Evolutionary conservation across 192 early-diverging fungal species (phyloP).

Genomic region (Linnemannia zychae): DNA sequence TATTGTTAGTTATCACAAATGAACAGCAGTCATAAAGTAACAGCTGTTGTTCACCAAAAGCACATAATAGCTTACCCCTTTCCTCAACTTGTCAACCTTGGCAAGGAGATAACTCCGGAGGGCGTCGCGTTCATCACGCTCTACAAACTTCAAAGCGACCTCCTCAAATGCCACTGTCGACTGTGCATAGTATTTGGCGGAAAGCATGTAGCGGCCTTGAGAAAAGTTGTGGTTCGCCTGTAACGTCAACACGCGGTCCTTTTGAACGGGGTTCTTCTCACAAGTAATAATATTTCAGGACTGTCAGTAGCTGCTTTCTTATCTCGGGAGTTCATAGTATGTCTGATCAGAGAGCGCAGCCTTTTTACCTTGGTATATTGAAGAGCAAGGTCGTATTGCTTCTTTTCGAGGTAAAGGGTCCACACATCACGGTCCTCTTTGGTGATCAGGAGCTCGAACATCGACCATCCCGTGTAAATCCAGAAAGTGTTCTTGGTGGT

Average conservation of each 20-base stretch:
- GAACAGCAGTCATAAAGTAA: constrained; percentile 23
- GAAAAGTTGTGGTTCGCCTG: constrained; percentile 92
- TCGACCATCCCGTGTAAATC: constrained; percentile 86
- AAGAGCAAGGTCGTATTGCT: constrained; percentile 87
- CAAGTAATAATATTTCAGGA: background rate
- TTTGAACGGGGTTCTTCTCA: constrained; percentile 72
- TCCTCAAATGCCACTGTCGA: constrained; percentile 89
- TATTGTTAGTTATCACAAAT: background rate
- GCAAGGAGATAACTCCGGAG: constrained; percentile 83
- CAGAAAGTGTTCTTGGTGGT: constrained; percentile 88
- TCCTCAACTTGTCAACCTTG: constrained; percentile 78
- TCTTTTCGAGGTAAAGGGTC: constrained; percentile 87
- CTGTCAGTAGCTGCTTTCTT: background rate
- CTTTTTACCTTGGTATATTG: constrained; percentile 77
- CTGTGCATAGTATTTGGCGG: constrained; percentile 92
- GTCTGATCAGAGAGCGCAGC: background rate
- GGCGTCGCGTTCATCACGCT: constrained; percentile 77
- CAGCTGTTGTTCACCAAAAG: background rate
- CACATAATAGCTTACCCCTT: constrained; percentile 61
- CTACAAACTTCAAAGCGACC: constrained; percentile 88
- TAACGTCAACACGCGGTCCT: constrained; percentile 82
- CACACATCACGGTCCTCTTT: constrained; percentile 97
- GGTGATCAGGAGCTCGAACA: constrained; percentile 92
- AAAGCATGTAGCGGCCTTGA: constrained; percentile 75
- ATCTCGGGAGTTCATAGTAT: background rate